These are phyloP conservation scores for Berberis thunbergii DNA, from an alignment of 164 flowering plant species.

Conservation along the genomic window DNA sequence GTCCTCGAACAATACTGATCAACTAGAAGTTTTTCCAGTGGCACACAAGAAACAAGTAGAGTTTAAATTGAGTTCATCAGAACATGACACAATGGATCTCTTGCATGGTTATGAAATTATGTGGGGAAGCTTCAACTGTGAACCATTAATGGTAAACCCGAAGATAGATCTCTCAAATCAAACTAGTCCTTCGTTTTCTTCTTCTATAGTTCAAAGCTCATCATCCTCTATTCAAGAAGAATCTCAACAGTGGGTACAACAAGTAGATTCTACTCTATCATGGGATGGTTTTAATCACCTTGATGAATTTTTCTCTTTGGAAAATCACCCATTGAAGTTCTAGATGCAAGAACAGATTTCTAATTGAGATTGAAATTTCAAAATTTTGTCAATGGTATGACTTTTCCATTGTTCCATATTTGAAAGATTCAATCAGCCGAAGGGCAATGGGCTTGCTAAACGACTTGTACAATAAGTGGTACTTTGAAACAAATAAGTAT, in stretches of 20 bases:
- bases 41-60: slow-evolving; percentile 11
- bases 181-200: slow-evolving; percentile 23
- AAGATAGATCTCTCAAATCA: slow-evolving; percentile 9
- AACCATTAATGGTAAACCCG: slow-evolving; percentile 16
- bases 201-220: slow-evolving; percentile 18
- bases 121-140: slow-evolving; percentile 23
- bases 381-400: background rate
- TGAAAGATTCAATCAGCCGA: background rate
- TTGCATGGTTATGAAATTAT: slow-evolving; percentile 19
- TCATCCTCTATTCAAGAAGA: slow-evolving; percentile 17
- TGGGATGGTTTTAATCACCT: slow-evolving; percentile 39
- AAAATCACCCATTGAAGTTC: slow-evolving; percentile 9
- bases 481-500: background rate
- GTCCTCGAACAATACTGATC: background rate
- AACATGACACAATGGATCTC: slow-evolving; percentile 12
- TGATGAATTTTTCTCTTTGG: slow-evolving; percentile 28
- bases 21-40: background rate
- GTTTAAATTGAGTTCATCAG: slow-evolving; percentile 4
- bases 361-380: background rate
- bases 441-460: background rate
- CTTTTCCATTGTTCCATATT: background rate
- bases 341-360: background rate
- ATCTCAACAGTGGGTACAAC: slow-evolving; percentile 35
- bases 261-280: slow-evolving; percentile 33
- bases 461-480: background rate